Percentiles rank a stretch among this genome's conserved stretches.
These are phyloP conservation scores for Candida pseudofarinosa DNA, from an alignment of 805 yeast genomes.

Conservation along the genomic window DNA sequence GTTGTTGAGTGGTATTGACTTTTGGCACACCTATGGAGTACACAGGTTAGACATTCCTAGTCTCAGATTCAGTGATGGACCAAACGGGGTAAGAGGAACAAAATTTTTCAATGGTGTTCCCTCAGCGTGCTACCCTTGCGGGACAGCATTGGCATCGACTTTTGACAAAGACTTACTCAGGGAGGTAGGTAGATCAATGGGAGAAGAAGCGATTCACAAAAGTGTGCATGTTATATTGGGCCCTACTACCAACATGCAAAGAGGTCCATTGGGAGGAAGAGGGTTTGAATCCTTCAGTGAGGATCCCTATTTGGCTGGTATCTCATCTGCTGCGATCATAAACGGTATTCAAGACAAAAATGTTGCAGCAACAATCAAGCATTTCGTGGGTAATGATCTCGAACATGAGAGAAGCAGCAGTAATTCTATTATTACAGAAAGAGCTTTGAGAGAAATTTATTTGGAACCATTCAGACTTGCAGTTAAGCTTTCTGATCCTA, in stretches of 20 bases:
- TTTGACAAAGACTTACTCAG: conserved; percentile 47
- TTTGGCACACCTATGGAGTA: conserved; percentile 48
- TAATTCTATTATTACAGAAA: conserved; percentile 48
- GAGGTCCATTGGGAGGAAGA: conserved; percentile 60
- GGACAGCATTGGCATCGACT: conserved; percentile 57
- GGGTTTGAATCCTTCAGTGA: conserved; percentile 61
- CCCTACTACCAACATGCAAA: conserved; percentile 46
- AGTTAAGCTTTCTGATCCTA: conserved; percentile 48
- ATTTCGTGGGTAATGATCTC: conserved; percentile 59
- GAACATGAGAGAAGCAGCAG: conserved; percentile 51
- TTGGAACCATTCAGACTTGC: conserved; percentile 63
- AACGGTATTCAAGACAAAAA: conserved; percentile 50
- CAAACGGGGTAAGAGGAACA: conserved; percentile 62
- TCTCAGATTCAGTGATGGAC: conserved; percentile 53
- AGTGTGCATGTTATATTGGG: conserved; percentile 41
- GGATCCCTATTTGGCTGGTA: conserved; percentile 51
- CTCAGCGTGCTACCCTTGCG: conserved; percentile 58
- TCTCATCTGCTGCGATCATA: conserved; percentile 45
- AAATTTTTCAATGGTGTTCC: conserved; percentile 49
- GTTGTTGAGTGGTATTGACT: conserved; percentile 38
- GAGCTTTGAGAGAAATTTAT: conserved; percentile 65
- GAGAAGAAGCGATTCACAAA: conserved; percentile 50
- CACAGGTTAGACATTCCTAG: conserved; percentile 42
- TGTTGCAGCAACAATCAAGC: conserved; percentile 57
- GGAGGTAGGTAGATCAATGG: conserved; percentile 52